phyloP scores from a whole-genome alignment of 306 rosid genomes.

The Castanea crenata region DNA sequence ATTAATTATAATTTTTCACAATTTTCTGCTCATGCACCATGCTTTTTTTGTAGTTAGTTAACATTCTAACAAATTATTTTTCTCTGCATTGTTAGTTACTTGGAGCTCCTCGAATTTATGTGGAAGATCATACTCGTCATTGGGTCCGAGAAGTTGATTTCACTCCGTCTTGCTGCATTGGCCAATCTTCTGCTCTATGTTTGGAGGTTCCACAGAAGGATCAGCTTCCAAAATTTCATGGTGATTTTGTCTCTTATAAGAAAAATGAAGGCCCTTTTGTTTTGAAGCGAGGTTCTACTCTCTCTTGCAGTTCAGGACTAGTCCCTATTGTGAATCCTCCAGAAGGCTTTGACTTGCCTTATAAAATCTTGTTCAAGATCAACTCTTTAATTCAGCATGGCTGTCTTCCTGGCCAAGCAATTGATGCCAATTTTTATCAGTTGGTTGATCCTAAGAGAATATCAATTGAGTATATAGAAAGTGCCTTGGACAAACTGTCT shows the following conservation, averaged over 20 bases:
- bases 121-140: too few relatives aligned
- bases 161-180: too few relatives aligned
- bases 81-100: too few relatives aligned
- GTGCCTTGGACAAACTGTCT: slow-evolving; percentile 35
- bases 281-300: background rate
- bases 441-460: slow-evolving; percentile 34
- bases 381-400: slow-evolving; percentile 47
- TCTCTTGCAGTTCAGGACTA: slow-evolving; percentile 13
- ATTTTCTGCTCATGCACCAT: too few relatives aligned
- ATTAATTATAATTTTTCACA: too few relatives aligned
- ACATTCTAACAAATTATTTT: too few relatives aligned
- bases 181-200: too few relatives aligned
- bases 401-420: slow-evolving; percentile 34
- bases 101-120: too few relatives aligned
- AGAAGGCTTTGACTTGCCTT: slow-evolving; percentile 26
- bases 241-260: slow-evolving; percentile 3
- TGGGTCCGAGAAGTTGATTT: too few relatives aligned
- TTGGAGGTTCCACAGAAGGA: too few relatives aligned
- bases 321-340: slow-evolving; percentile 43
- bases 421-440: slow-evolving; percentile 28
- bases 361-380: slow-evolving; percentile 36
- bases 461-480: slow-evolving; percentile 20
- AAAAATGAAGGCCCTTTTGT: slow-evolving; percentile 18
- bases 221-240: background rate
- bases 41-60: too few relatives aligned